phyloP scores from a whole-genome alignment of 345 rosid species.

The Populus euphratica region DNA sequence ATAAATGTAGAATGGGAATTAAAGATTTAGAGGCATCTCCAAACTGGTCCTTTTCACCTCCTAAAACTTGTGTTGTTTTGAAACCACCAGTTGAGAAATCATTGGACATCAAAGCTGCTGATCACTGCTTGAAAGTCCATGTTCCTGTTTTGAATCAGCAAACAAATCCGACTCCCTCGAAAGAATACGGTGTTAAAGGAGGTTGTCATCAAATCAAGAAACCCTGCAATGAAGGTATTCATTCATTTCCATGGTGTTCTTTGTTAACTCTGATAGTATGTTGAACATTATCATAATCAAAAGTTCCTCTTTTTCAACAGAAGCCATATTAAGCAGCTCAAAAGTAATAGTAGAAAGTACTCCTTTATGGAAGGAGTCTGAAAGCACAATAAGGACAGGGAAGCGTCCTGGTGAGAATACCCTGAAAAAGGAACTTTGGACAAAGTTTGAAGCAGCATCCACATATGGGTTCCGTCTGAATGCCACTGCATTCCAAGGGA shows the following conservation, averaged over 20 bases:
- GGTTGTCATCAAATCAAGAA: constrained; percentile 16
- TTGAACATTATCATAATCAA: background rate
- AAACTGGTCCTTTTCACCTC: constrained; percentile 81
- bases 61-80: constrained; percentile 72
- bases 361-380: constrained; percentile 56
- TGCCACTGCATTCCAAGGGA: constrained; percentile 26
- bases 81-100: constrained; percentile 53
- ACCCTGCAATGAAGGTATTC: constrained; percentile 18
- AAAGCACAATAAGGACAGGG: constrained; percentile 44
- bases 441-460: constrained; percentile 85
- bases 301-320: constrained; percentile 22
- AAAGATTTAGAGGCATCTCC: constrained; percentile 61
- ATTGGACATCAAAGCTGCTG: constrained; percentile 16
- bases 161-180: background rate
- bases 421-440: constrained; percentile 89
- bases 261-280: background rate
- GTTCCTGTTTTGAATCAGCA: constrained; percentile 20
- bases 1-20: constrained; percentile 36
- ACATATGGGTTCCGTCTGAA: constrained; percentile 27
- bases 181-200: constrained; percentile 16
- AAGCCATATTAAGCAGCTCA: constrained; percentile 19
- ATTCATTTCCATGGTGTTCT: background rate
- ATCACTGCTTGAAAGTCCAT: constrained; percentile 8
- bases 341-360: constrained; percentile 45
- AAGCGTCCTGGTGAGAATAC: constrained; percentile 83